phyloP scores from a whole-genome alignment of 2,329 filamentous ascomycete species.

The Xylariaceae sp. region DNA sequence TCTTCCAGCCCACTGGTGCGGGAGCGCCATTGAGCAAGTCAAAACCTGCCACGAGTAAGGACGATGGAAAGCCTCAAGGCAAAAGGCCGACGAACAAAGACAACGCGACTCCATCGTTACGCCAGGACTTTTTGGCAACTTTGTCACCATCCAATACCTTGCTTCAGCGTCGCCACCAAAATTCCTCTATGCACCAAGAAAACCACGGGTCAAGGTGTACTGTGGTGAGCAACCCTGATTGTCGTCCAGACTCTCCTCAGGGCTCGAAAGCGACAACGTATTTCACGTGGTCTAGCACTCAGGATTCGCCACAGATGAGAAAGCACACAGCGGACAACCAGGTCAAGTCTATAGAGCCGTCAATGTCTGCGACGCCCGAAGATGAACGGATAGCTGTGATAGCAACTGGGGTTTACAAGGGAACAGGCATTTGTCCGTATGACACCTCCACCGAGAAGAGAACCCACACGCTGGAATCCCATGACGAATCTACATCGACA shows the following conservation, averaged over 20 bases:
- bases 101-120: background rate
- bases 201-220: background rate
- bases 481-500: background rate
- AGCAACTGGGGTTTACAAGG: constrained; percentile 25
- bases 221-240: background rate
- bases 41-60: constrained; percentile 3
- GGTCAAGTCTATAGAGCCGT: constrained; percentile 6
- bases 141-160: constrained; percentile 6
- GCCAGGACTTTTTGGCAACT: constrained; percentile 6
- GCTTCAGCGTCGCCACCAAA: background rate
- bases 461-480: background rate
- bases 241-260: constrained; percentile 11
- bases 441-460: constrained; percentile 8
- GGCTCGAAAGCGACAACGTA: constrained; percentile 21
- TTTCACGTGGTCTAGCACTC: constrained; percentile 29
- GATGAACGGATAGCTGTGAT: constrained; percentile 18
- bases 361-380: constrained; percentile 22
- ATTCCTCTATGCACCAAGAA: background rate
- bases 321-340: background rate
- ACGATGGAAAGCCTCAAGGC: background rate
- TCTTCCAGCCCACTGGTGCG: constrained; percentile 30
- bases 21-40: constrained; percentile 8
- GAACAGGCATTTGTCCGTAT: constrained; percentile 22
- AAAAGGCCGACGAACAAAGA: background rate
- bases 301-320: constrained; percentile 13